These are phyloP conservation scores for Fraxinus velutina DNA, from an alignment of 305 asterid species.

Conservation along the genomic window DNA sequence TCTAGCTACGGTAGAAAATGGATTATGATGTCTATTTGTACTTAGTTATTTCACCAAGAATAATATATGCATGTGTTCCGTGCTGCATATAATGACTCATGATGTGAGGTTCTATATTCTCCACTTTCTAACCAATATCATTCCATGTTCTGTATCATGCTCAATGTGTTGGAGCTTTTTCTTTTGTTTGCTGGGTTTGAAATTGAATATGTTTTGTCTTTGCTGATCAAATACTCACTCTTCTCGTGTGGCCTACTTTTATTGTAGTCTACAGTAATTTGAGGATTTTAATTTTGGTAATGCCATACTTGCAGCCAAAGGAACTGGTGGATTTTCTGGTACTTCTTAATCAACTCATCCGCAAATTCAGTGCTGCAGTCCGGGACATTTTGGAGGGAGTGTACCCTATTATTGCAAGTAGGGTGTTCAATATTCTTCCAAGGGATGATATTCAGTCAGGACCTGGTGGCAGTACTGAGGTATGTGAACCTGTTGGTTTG, in stretches of 20 bases:
- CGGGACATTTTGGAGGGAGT: slow-evolving; percentile 70
- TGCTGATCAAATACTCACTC: not conserved
- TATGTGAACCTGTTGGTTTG: slow-evolving; percentile 30
- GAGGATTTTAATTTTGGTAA: not conserved
- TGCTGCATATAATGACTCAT: slow-evolving; percentile 9
- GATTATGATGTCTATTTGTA: not conserved
- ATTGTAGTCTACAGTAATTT: not conserved
- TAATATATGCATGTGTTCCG: not conserved
- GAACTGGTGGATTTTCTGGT: slow-evolving; percentile 74
- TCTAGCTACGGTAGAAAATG: slow-evolving; percentile 13
- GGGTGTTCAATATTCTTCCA: slow-evolving; percentile 67
- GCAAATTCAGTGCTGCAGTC: slow-evolving; percentile 68
- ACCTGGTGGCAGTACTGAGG: slow-evolving; percentile 88
- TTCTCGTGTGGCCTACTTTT: not conserved
- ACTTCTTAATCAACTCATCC: slow-evolving; percentile 82
- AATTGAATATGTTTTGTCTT: not conserved
- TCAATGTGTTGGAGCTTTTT: not conserved
- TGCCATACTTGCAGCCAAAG: slow-evolving; percentile 63
- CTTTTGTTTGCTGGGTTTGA: not conserved
- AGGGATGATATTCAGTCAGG: slow-evolving; percentile 61
- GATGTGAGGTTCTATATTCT: not conserved
- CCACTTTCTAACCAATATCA: not conserved
- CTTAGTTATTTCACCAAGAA: not conserved
- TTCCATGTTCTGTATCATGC: not conserved
- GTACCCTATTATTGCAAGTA: slow-evolving; percentile 73